Conservation (phyloP, 148 eudicot genomes). For the Amaranthus palmeri region DNA sequence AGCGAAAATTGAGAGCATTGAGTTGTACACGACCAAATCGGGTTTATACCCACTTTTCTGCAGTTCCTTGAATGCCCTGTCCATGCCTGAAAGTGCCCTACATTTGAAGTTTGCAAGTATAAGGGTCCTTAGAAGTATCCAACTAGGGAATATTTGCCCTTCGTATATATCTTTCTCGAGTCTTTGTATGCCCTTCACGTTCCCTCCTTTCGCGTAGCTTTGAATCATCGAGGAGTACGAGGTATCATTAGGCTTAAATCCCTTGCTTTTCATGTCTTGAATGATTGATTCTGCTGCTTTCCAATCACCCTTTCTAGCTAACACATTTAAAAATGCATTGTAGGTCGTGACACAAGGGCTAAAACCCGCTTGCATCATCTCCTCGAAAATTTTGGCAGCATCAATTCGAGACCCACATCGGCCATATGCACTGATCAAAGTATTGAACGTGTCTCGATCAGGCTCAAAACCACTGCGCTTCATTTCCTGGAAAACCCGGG, state of each 20-base stretch:
- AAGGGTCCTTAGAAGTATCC: conserved; percentile 79
- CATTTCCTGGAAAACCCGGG: conserved; percentile 77
- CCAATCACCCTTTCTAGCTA: conserved; percentile 82
- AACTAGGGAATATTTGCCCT: conserved; percentile 69
- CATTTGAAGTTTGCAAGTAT: conserved; percentile 66
- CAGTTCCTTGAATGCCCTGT: conserved; percentile 67
- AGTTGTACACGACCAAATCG: conserved; percentile 68
- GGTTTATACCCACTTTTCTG: conserved; percentile 64
- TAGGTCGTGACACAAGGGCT: conserved; percentile 72
- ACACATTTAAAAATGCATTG: conserved; percentile 73
- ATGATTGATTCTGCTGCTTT: conserved; percentile 63
- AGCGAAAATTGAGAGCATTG: conserved; percentile 77
- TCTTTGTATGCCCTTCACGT: conserved; percentile 52
- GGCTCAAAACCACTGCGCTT: conserved; percentile 87
- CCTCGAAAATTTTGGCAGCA: conserved; percentile 61
- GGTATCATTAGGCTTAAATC: conserved; percentile 77
- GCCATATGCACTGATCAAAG: conserved; percentile 81
- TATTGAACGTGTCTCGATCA: conserved; percentile 81
- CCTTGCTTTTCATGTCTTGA: conserved; percentile 70
- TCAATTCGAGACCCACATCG: conserved; percentile 66
- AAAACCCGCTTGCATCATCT: conserved; percentile 79
- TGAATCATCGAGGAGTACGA: conserved; percentile 73
- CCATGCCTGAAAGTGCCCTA: conserved; percentile 63
- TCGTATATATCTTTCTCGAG: conserved; percentile 56
- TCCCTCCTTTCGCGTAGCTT: conserved; percentile 69